Evolutionary conservation across 129 eudicot genomes (phyloP).

Genomic region (Flaveria bidentis): DNA sequence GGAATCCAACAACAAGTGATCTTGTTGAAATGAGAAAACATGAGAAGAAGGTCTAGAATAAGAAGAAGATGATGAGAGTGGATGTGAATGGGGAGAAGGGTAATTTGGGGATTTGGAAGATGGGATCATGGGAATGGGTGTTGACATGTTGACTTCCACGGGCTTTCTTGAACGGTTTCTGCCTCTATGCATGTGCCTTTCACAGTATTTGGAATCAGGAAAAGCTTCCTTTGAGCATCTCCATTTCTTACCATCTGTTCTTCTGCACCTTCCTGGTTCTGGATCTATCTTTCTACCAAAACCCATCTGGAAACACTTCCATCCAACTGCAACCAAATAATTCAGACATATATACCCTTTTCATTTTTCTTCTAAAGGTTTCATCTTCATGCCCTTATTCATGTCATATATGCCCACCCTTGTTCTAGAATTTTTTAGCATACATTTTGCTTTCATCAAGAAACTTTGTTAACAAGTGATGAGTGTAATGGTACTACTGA

Average conservation of each 20-base stretch:
- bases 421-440: too few relatives aligned
- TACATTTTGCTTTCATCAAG: too few relatives aligned
- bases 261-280: conserved; percentile 94
- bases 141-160: conserved; percentile 62
- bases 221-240: conserved; percentile 95
- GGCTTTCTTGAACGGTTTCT: conserved; percentile 99
- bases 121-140: conserved; percentile 13
- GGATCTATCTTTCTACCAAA: conserved; percentile 90
- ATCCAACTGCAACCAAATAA: conserved; percentile 54
- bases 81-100: neutral
- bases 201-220: conserved; percentile 96
- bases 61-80: too few relatives aligned
- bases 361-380: too few relatives aligned
- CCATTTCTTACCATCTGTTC: conserved; percentile 98
- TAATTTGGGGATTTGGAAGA: conserved; percentile 38
- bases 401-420: too few relatives aligned
- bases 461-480: too few relatives aligned
- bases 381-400: too few relatives aligned
- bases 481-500: neutral
- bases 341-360: too few relatives aligned
- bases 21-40: conserved; percentile 36
- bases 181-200: conserved; percentile 99
- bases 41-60: conserved; percentile 23
- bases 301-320: conserved; percentile 84
- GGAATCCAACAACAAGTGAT: conserved; percentile 49